These are phyloP conservation scores for Neurospora sp. DNA, from an alignment of 2,329 filamentous ascomycete genomes.

Conservation along the genomic window DNA sequence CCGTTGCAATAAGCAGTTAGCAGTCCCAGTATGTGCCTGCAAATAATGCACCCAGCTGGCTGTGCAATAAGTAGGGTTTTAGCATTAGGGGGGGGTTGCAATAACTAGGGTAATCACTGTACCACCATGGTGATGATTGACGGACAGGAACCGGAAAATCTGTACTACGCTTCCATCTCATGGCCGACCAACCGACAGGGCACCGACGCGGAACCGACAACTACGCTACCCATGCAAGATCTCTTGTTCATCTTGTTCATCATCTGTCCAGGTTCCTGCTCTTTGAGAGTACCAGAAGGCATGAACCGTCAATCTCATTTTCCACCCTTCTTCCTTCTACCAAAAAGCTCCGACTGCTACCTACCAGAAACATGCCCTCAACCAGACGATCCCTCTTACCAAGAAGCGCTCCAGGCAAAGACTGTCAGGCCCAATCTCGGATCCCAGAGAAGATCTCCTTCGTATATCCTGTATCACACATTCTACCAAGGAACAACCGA, in stretches of 20 bases:
- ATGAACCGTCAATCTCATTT: neutral
- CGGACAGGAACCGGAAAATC: neutral
- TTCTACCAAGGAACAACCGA: neutral
- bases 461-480: neutral
- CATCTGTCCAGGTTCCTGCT: neutral
- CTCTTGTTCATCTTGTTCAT: neutral
- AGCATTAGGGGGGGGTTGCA: too few relatives aligned
- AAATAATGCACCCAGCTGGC: too few relatives aligned
- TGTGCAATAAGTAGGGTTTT: too few relatives aligned
- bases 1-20: too few relatives aligned
- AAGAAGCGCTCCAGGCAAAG: neutral
- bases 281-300: neutral
- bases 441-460: neutral
- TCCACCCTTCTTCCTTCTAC: neutral
- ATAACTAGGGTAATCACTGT: too few relatives aligned
- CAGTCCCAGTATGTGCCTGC: too few relatives aligned
- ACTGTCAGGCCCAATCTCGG: neutral
- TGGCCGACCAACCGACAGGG: neutral
- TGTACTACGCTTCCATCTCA: neutral
- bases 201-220: neutral
- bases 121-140: neutral
- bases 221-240: neutral
- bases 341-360: neutral
- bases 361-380: neutral
- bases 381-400: neutral